Base-by-base conservation (phyloP, 495 filamentous ascomycete genomes). In the Talaromyces ruber region DNA sequence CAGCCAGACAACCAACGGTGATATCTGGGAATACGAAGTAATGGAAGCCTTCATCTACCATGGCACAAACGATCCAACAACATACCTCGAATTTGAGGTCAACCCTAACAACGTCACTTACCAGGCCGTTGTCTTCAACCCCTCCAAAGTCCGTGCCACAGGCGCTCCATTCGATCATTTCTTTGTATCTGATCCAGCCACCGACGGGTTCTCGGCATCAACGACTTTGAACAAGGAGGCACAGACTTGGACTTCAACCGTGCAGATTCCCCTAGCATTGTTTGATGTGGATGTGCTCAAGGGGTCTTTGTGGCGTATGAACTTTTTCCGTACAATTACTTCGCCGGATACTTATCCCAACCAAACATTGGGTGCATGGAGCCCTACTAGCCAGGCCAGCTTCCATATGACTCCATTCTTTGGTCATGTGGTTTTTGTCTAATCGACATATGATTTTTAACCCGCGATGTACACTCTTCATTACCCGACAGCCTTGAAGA, bases 1-100 rank as follows among this genome's bases (percentile, higher is more conserved):
- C 7, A 60, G 59, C 45, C 59, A 60, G 26, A 51, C 37, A 28
- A 60, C 59, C 30, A 60, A 60, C 26, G 59, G 21, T 18, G 59
- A 60, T 25, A 60, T 60, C 43, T 60, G 59, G 59, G 59, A 60
- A 24, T 60, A 60, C 59, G 59, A 60, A 47, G 59, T 60, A 14
- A 60, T 60, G 59, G 59, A 60, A 21, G 59, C 59, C 0, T 60
- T 60, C 43, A 45, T 60, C 43, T 60, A 60, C 26, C 59, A 60
- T 45, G 59, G 59, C 43, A 28, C 21, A 21, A 60, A 60, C 26
- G 43, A 60, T 26, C 59, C 59, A 4, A 52, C 59, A 26, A 60
- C 59, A 3, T 60, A 60, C 43, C 24, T 60, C 25, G 59, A 60
- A 34, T 60, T 50, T 18, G 59, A 60, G 6, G 16, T 60, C 22